Evolutionary conservation across 352 stramenopile species (phyloP).

Genomic region (Plasmopara viticola): DNA sequence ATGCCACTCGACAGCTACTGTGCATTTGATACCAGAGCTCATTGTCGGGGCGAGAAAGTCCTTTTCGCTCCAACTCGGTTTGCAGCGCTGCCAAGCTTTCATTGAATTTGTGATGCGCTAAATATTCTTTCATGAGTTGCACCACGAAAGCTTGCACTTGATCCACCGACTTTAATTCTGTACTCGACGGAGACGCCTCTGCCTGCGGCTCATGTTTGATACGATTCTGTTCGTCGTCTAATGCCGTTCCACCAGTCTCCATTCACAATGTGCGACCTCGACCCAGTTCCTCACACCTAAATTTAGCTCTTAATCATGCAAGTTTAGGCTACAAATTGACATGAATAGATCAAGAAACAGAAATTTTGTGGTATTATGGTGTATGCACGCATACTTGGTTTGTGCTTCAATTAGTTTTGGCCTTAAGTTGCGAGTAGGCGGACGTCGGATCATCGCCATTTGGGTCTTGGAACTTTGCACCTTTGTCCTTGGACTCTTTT

Average conservation of each 20-base stretch:
- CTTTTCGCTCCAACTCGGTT: constrained; percentile 30
- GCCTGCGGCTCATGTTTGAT: constrained; percentile 10
- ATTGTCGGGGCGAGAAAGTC: constrained; percentile 15
- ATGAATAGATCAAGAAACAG: background rate
- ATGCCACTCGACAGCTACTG: constrained; percentile 32
- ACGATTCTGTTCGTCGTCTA: constrained; percentile 4
- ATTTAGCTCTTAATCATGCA: constrained; percentile 2
- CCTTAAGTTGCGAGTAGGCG: constrained; percentile 65
- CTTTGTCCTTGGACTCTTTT: constrained; percentile 39
- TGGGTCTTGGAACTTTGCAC: constrained; percentile 40
- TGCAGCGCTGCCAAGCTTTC: constrained; percentile 30
- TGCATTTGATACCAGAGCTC: constrained; percentile 63
- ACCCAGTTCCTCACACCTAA: constrained; percentile 1
- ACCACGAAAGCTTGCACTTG: constrained; percentile 38
- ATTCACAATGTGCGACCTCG: background rate
- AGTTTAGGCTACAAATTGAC: too few species aligned
- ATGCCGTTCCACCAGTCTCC: background rate
- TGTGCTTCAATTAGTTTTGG: constrained; percentile 44
- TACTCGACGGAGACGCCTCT: background rate
- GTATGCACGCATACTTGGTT: background rate
- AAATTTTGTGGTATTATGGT: background rate
- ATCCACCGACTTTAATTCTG: constrained; percentile 6
- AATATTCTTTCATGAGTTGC: constrained; percentile 58
- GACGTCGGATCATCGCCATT: constrained; percentile 45
- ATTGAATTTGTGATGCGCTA: constrained; percentile 31